Base-by-base conservation (phyloP, 2,329 filamentous ascomycete species). In the Aspergillus oerlinghausenensis region DNA sequence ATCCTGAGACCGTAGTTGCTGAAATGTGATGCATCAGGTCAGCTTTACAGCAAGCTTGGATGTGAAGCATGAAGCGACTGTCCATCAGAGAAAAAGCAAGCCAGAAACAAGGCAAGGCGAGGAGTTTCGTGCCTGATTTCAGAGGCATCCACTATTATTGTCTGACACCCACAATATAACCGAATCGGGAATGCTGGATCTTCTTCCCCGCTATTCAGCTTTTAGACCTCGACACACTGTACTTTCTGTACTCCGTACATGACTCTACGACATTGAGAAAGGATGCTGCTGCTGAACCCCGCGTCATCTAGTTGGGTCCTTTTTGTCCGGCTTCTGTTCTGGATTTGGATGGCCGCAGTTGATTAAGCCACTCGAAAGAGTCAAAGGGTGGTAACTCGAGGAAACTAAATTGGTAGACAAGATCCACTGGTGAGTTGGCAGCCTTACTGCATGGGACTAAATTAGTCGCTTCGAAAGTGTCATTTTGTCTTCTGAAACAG, bases 81-180 rank as follows among this genome's bases (percentile, higher is more conserved):
- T 10, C 21, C 19, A 52, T 56, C 49, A 56, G 56, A 56, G 51
- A 50, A 50, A 61, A 42, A 35, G 10, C 35, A 23, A 49, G n/a
- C 28, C 19, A 19, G 42, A 21, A 45, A 43, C n/a, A 47, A n/a
- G 10, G 43, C n/a, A 47, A n/a, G 10, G 43, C 8, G 3, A 3
- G 43, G 21, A 25, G 6, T 5, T 19, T 9, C 10, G 19, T 55
- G 59, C 60, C 60, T 61, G 53, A 56, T 26, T 26, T 7, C 7
- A 7, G 52, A 62, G 58, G 58, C 55, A 58, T 11, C n/a, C 14
- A 47, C 10, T 9, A 11, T 47, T 47, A 11, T 47, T 47, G 43
- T 17, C 21, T 21, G 43, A 14, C 43, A 23, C 10, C 43, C 11
- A 47, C 43, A 47, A 45, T 47, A 47, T 47, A 14, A 26, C 43